A percentile compares a stretch with the other conserved stretches of the same genome.
phyloP scores from a whole-genome alignment of 371 early-diverging fungal genomes.

The Mortierella sp. region DNA sequence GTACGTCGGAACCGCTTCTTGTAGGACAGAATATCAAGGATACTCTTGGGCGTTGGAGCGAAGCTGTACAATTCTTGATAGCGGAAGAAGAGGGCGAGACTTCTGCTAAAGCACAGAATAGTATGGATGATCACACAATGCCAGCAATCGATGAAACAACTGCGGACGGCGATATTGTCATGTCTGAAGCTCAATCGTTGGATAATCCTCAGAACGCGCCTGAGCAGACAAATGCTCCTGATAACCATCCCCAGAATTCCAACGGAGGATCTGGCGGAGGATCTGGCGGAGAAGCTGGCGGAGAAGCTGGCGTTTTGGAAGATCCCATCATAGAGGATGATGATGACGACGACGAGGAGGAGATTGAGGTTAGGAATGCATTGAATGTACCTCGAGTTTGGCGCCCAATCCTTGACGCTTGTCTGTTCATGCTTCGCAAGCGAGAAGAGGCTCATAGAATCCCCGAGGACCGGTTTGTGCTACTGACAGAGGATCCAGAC shows the following conservation, averaged over 20 bases:
- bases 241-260: not conserved
- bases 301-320: not conserved
- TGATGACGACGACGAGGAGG: conserved; percentile 24
- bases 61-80: conserved; percentile 30
- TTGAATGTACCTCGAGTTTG: conserved; percentile 51
- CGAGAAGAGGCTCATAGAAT: conserved; percentile 35
- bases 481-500: conserved; percentile 46
- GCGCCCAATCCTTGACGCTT: conserved; percentile 52
- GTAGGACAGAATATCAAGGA: conserved; percentile 48
- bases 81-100: conserved; percentile 10
- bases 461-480: conserved; percentile 31
- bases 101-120: not conserved
- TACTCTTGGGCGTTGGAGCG: conserved; percentile 47
- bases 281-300: not conserved
- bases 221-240: too few species aligned
- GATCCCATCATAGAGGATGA: conserved; percentile 3
- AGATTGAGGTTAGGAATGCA: conserved; percentile 42
- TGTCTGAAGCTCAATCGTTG: conserved; percentile 6
- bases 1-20: conserved; percentile 32
- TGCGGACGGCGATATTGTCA: conserved; percentile 14
- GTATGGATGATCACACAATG: not conserved
- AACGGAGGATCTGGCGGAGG: not conserved
- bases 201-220: not conserved
- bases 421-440: conserved; percentile 44
- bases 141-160: not conserved